Percentiles rank a stretch among this genome's conserved stretches.
These are phyloP conservation scores for Neurospora discreta DNA, from an alignment of 495 filamentous ascomycete species.

Conservation along the genomic window DNA sequence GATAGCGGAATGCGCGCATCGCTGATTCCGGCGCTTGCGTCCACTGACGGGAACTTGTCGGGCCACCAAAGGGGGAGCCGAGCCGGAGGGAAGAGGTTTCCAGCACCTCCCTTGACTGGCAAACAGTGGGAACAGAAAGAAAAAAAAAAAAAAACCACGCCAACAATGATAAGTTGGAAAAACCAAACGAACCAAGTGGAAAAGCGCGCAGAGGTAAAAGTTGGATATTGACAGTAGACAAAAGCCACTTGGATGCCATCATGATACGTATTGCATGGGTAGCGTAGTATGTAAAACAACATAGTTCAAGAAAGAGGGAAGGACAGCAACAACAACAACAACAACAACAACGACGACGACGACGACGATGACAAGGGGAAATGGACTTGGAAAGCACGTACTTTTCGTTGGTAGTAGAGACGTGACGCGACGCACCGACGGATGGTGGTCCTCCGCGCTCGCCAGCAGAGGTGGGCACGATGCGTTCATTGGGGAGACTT, in stretches of 20 bases:
- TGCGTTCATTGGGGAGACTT: conserved; percentile 33
- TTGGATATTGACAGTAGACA: not conserved
- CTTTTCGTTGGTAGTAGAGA: conserved; percentile 34
- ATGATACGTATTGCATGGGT: not conserved
- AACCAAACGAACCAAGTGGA: not conserved
- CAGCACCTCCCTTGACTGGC: not conserved
- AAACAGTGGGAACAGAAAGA: not conserved
- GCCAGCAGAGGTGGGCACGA: conserved; percentile 28
- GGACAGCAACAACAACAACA: not conserved
- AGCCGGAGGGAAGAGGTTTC: not conserved
- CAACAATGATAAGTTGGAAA: not conserved
- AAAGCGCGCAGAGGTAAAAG: not conserved
- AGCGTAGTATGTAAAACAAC: not conserved
- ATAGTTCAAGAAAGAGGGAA: conserved; percentile 1
- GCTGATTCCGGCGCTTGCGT: not conserved
- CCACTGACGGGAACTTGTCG: not conserved
- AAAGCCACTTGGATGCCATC: not conserved
- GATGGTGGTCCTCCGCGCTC: conserved; percentile 32
- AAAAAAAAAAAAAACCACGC: not conserved
- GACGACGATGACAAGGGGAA: too few relatives aligned
- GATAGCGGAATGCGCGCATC: not conserved
- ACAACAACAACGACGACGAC: too few relatives aligned
- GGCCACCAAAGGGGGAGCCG: not conserved
- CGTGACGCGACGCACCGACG: conserved; percentile 32
- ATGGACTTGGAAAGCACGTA: conserved; percentile 20